Conservation (phyloP, 306 rosid species). For the Vigna reflexopilosa region DNA sequence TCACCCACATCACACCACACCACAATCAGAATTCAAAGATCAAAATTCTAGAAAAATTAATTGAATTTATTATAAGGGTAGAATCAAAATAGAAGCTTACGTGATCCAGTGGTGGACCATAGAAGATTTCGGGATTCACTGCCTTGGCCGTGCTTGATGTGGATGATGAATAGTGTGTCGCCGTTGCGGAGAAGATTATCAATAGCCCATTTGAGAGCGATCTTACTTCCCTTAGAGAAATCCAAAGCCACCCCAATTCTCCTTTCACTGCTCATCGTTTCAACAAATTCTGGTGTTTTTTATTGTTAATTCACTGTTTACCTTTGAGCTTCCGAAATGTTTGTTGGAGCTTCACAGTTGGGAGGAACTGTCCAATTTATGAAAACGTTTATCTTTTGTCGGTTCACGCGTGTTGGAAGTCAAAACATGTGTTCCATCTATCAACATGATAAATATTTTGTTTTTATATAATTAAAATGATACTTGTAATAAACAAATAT, state of each 20-base stretch:
- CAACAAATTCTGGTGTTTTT: background rate
- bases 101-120: constrained; percentile 62
- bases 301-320: background rate
- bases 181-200: constrained; percentile 51
- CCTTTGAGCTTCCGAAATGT: background rate
- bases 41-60: background rate
- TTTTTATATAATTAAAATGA: background rate
- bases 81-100: constrained; percentile 38
- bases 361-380: background rate
- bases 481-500: no score
- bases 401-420: background rate
- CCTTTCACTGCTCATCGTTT: constrained; percentile 48
- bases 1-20: constrained; percentile 3
- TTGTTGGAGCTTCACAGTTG: background rate
- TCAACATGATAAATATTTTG: background rate
- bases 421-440: background rate
- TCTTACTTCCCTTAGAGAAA: constrained; percentile 64
- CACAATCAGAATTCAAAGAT: constrained; percentile 20
- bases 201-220: constrained; percentile 60
- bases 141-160: constrained; percentile 38
- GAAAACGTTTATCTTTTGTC: background rate
- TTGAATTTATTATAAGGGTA: background rate
- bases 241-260: constrained; percentile 62
- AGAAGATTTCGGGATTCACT: constrained; percentile 49
- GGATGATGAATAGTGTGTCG: constrained; percentile 56